Evolutionary conservation across 768 basidiomycete genomes (phyloP).

Genomic region (Trametes coccinea): DNA sequence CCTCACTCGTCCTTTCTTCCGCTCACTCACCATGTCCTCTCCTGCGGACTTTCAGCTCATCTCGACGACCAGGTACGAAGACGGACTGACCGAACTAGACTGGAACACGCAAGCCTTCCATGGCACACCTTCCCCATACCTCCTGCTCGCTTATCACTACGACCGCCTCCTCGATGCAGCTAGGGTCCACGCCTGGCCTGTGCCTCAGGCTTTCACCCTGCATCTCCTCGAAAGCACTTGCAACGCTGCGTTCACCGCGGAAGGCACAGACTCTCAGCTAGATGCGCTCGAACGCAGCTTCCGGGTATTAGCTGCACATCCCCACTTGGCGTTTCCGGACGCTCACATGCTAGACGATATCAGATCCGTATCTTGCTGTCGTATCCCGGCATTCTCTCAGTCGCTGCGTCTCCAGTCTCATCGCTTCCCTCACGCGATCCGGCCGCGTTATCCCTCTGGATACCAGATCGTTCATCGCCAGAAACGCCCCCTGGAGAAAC

Average conservation of each 20-base stretch:
- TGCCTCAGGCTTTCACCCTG: conserved; percentile 40
- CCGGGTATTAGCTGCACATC: not conserved
- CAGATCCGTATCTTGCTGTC: conserved; percentile 19
- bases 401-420: conserved; percentile 18
- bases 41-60: conserved; percentile 38
- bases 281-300: not conserved
- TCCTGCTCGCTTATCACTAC: conserved; percentile 62
- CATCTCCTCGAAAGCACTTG: conserved; percentile 45
- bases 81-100: conserved; percentile 38
- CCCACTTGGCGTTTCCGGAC: not conserved
- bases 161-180: conserved; percentile 60
- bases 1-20: not conserved
- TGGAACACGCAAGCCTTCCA: conserved; percentile 59
- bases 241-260: conserved; percentile 39
- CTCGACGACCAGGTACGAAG: conserved; percentile 63
- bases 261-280: no score
- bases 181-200: conserved; percentile 50
- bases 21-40: not conserved
- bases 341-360: not conserved
- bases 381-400: conserved; percentile 17
- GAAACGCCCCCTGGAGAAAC: not conserved
- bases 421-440: conserved; percentile 9
- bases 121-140: conserved; percentile 54
- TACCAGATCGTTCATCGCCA: conserved; percentile 1
- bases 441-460: conserved; percentile 29